These are phyloP conservation scores for Hericium erinaceus DNA, from an alignment of 768 basidiomycete species.

Conservation along the genomic window DNA sequence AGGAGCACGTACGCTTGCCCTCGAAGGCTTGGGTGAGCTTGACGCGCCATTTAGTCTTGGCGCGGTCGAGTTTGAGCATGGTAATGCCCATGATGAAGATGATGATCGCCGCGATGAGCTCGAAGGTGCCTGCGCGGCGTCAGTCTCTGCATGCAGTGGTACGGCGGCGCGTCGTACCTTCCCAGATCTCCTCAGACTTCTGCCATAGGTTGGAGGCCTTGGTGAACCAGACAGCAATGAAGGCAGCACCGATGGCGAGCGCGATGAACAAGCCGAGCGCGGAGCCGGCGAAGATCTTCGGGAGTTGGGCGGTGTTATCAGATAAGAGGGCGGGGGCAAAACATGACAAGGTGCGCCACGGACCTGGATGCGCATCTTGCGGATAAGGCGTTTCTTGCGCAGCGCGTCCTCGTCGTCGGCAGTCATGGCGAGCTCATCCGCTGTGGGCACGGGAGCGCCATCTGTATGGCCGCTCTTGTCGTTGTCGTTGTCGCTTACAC, in stretches of 20 bases:
- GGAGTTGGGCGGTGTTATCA: neutral
- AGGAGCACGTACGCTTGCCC: constrained; percentile 34
- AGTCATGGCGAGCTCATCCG: constrained; percentile 1
- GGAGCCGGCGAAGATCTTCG: constrained; percentile 73
- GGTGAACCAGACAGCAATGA: constrained; percentile 94
- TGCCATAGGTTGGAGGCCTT: constrained; percentile 78
- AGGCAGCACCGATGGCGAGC: constrained; percentile 78
- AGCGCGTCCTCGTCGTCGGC: constrained; percentile 7
- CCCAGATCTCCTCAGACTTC: constrained; percentile 85
- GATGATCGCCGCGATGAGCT: constrained; percentile 64
- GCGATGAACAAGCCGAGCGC: constrained; percentile 69
- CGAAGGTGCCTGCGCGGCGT: constrained; percentile 45
- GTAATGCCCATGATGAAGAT: constrained; percentile 91
- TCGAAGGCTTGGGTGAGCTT: constrained; percentile 79
- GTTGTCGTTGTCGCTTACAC: constrained; percentile 1
- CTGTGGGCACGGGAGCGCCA: neutral
- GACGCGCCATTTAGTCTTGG: constrained; percentile 89
- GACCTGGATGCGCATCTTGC: constrained; percentile 65
- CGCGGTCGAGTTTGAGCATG: constrained; percentile 92
- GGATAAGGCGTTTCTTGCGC: constrained; percentile 37
- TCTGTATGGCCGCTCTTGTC: neutral
- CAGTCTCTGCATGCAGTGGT: neutral
- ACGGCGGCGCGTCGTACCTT: constrained; percentile 41
- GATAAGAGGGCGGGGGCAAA: neutral
- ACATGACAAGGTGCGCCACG: neutral